Evolutionary conservation across 2,329 filamentous ascomycete species (phyloP).

Genomic region (Fusarium cyanostomum): DNA sequence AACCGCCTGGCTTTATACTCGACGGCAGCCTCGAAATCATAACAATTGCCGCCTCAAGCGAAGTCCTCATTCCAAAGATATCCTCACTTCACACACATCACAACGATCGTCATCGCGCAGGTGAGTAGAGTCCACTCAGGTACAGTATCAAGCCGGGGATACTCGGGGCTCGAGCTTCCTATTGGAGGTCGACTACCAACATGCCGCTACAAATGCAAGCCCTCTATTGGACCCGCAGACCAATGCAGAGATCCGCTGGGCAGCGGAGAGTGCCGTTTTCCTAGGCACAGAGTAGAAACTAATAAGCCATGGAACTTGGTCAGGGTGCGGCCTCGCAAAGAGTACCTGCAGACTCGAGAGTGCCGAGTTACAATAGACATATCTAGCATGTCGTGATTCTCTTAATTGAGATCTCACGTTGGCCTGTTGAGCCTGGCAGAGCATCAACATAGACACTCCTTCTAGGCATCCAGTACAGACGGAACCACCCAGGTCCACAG

Average conservation of each 20-base stretch:
- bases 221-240: background rate
- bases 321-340: background rate
- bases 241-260: background rate
- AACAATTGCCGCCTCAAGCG: background rate
- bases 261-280: background rate
- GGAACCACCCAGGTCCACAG: too few relatives aligned
- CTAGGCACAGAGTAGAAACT: background rate
- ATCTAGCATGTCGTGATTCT: too few relatives aligned
- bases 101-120: background rate
- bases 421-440: too few relatives aligned
- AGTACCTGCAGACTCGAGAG: too few relatives aligned
- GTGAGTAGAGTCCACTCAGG: background rate
- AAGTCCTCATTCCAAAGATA: background rate
- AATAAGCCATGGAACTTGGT: background rate
- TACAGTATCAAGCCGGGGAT: background rate
- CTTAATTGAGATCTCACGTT: too few relatives aligned
- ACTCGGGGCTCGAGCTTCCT: background rate
- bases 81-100: background rate
- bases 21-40: background rate
- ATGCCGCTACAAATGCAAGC: background rate
- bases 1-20: background rate
- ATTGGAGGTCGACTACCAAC: background rate
- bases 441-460: too few relatives aligned
- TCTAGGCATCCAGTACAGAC: too few relatives aligned
- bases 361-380: too few relatives aligned